Evolutionary conservation across 495 filamentous ascomycete species (phyloP).

Genomic region (Neurospora sp.): DNA sequence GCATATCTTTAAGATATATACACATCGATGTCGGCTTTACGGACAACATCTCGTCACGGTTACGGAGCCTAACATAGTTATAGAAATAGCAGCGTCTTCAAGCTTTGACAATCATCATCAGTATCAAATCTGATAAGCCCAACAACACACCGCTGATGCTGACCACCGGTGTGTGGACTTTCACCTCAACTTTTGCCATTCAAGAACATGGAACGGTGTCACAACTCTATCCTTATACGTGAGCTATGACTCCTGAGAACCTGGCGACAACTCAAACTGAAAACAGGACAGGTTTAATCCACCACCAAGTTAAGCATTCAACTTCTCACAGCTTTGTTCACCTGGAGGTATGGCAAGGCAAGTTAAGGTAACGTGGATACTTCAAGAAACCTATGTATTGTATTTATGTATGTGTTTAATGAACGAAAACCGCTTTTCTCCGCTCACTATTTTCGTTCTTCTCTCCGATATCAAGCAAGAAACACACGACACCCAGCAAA

Average conservation of each 20-base stretch:
- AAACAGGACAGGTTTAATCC: too few relatives aligned
- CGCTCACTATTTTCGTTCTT: neutral
- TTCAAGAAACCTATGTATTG: neutral
- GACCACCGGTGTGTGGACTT: neutral
- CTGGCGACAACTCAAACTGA: too few relatives aligned
- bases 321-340: too few relatives aligned
- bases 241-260: too few relatives aligned
- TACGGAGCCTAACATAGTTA: accelerated
- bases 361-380: neutral
- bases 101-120: neutral
- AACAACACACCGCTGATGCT: too few relatives aligned
- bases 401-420: neutral
- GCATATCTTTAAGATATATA: neutral
- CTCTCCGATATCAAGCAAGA: neutral
- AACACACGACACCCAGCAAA: neutral
- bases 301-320: too few relatives aligned
- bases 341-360: neutral
- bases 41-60: neutral
- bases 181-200: too few relatives aligned
- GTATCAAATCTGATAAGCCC: neutral
- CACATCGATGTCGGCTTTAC: neutral
- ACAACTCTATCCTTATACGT: too few relatives aligned
- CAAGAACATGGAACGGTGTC: too few relatives aligned
- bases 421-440: neutral
- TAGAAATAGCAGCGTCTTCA: neutral